A percentile compares a stretch with the other conserved stretches of the same genome.
Evolutionary conservation across 148 eudicot genomes (phyloP).

Genomic region (Silene conica): DNA sequence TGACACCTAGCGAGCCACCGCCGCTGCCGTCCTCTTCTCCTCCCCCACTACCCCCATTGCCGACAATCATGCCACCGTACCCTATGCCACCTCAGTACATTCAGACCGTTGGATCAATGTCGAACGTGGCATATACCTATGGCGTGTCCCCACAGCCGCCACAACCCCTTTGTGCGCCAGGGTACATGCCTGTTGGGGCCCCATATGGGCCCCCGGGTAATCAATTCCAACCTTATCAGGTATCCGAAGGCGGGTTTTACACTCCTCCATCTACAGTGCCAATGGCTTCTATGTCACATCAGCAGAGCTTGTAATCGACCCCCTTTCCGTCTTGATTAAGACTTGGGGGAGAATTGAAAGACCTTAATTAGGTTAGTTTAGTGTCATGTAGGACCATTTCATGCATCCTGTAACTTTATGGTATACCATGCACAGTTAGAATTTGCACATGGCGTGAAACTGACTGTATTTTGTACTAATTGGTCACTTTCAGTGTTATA

Average conservation of each 20-base stretch:
- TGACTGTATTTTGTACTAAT: conserved; percentile 2
- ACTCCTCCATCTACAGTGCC: conserved; percentile 50
- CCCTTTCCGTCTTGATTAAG: background rate
- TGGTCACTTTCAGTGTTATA: conserved; percentile 8
- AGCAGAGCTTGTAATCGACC: conserved; percentile 30
- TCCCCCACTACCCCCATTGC: conserved; percentile 56
- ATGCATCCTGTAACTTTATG: conserved; percentile 2
- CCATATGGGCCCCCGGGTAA: conserved; percentile 38
- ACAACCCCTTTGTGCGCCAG: conserved; percentile 31
- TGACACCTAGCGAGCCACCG: conserved; percentile 35
- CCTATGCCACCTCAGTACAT: conserved; percentile 48
- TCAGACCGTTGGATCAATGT: conserved; percentile 47
- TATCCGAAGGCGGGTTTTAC: conserved; percentile 59
- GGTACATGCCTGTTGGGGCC: conserved; percentile 40
- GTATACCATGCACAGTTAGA: conserved; percentile 5
- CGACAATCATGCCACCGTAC: conserved; percentile 57
- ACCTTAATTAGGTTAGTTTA: conserved; percentile 15
- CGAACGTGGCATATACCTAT: conserved; percentile 43
- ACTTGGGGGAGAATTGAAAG: background rate
- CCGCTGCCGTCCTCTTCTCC: conserved; percentile 73
- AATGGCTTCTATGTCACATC: conserved; percentile 59
- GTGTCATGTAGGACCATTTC: background rate
- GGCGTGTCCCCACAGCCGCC: conserved; percentile 40
- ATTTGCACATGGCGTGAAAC: conserved; percentile 5
- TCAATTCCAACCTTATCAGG: conserved; percentile 50